Evolutionary conservation across 139 green algal species (phyloP), one percentile per base, ranked within the genome.

Genomic region (Ulvella scutata): DNA sequence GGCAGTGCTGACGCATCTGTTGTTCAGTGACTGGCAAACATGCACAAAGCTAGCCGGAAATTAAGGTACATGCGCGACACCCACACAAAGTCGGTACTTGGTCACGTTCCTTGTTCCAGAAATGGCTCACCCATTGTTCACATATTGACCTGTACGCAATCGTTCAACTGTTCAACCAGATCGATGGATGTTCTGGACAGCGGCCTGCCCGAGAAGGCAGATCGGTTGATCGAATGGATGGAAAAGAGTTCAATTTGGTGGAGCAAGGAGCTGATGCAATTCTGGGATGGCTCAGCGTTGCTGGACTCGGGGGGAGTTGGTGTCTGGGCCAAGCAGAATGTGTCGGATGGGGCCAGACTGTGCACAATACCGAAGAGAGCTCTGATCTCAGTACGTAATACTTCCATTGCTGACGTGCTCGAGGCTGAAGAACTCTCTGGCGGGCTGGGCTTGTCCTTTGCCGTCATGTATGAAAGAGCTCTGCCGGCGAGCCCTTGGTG

Each of bases 391-490:
- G 43, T 81, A 0, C 51, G 75, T 4, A 91, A 62, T 29, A 83
- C 75, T 3, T 21, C 43, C 17, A 78, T 87, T 3, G 78, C 80
- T 0, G 74, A 87, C 33, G 40, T 93, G 0, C 77, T 94, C 4
- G 62, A 83, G 23, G 43, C 72, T 7, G 84, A 89, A 72, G 35
- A 77, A n/a, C 37, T 92, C 4, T 75, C 79, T 1, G 86, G 89
- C 2, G 88, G 87, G 3, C 79, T 93, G 60, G 90, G 82, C 1
- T 81, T 96, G 36, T 83, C 87, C n/a, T 77, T 92, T n/a, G 86
- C 85, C 0, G 79, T 88, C 7, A 84, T 90, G 84, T 85, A 88
- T 36, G 90, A 96, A 73, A 72, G 44, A 4, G 44, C 44, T 62
- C 6, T 23, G 44, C 10, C 7, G 4, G 33, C 44, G 28, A 59